Base-by-base conservation (phyloP, 495 filamentous ascomycete species). In the Durotheca rogersii region DNA sequence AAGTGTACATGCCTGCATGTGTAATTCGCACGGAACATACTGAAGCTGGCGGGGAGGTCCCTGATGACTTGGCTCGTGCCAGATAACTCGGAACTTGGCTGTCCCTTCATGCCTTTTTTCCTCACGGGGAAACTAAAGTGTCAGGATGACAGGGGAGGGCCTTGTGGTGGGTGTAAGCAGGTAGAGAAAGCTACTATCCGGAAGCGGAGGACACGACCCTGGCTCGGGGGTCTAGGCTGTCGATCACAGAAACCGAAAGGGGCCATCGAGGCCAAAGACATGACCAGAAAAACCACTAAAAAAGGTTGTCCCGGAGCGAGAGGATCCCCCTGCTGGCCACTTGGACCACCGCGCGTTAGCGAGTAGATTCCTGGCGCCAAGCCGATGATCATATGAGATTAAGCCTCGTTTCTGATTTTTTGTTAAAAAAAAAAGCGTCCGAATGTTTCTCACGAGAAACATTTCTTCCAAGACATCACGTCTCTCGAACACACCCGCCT, bases 331-430 rank as follows among this genome's bases (percentile, higher is more conserved):
- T 56, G 57, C 29, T 41, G 19, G 18, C 34, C 20, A 40, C 57
- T 44, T 41, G 39, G 57, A 36, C 47, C 51, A 56, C 47, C 42
- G 16, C 56, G 57, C 57, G 23, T 46, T 51, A 56, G 56, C 56
- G 56, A 56, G 47, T 18, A 54, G 46, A 42, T 49, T 54, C 51
- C 34, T 53, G 21, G 57, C 27, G 51, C 57, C 47, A 56, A 60
- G 46, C 43, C 38, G 57, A 43, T 52, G 52, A 60, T 60, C 57
- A 60, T 60, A 48, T 60, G 46, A 60, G 57, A 60, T 60, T 60
- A 39, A 36, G 51, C 39, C 55, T 60, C 42, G 56, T 60, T 60
- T 60, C 51, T 60, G 40, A n/a, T n/a, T n/a, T n/a, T n/a, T n/a
- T n/a, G n/a, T n/a, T n/a, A n/a, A n/a, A n/a, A 54, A 49, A 44